phyloP scores from a whole-genome alignment of 1,284 basidiomycete species.

The Schizopora paradoxa region DNA sequence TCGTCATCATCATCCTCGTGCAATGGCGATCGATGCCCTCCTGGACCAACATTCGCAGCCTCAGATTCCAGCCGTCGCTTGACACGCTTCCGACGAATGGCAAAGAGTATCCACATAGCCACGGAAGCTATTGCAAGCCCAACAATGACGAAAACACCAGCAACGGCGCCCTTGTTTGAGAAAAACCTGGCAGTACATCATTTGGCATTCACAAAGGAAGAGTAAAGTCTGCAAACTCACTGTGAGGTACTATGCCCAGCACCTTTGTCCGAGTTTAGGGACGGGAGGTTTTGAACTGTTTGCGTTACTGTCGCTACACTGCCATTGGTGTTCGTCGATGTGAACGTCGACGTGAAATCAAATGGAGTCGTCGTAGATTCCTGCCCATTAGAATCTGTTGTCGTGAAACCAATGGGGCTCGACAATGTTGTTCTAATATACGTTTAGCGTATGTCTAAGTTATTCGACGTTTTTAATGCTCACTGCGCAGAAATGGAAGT shows the following conservation, averaged over 20 bases:
- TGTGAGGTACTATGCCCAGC: conserved; percentile 32
- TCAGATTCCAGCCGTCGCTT: conserved; percentile 59
- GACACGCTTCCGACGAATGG: conserved; percentile 56
- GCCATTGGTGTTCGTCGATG: conserved; percentile 50
- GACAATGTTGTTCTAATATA: conserved; percentile 47
- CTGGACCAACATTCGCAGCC: conserved; percentile 48
- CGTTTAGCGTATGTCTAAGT: too few relatives aligned
- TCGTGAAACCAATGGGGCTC: conserved; percentile 48
- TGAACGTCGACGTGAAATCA: conserved; percentile 49
- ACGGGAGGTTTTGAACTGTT: conserved; percentile 49
- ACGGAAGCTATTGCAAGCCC: conserved; percentile 68
- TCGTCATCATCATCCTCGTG: conserved; percentile 52
- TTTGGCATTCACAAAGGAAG: conserved; percentile 11
- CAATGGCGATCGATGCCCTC: conserved; percentile 55
- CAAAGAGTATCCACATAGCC: conserved; percentile 64
- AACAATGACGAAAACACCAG: conserved; percentile 71
- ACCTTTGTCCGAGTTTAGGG: conserved; percentile 47
- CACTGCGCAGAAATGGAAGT: background rate
- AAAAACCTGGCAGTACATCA: conserved; percentile 51
- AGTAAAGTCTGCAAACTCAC: conserved; percentile 34
- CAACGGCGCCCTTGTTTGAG: conserved; percentile 67
- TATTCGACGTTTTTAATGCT: too few relatives aligned
- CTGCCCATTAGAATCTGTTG: conserved; percentile 52
- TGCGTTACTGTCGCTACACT: conserved; percentile 50
- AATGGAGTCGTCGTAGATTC: conserved; percentile 46